Evolutionary conservation across 1,284 basidiomycete species (phyloP).

Genomic region (Puccinia triticina): DNA sequence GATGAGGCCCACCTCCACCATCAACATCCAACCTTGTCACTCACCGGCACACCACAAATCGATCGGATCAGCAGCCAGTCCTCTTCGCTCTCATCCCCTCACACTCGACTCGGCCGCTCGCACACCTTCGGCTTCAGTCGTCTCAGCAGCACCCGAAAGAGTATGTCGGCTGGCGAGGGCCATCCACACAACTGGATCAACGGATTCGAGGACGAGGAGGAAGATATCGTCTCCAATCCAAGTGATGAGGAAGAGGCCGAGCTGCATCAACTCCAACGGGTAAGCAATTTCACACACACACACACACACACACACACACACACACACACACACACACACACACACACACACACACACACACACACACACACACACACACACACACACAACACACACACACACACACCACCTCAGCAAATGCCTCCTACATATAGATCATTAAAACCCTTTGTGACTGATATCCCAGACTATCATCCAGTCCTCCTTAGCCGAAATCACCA

Average conservation of each 20-base stretch:
- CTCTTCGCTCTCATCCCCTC: constrained; percentile 10
- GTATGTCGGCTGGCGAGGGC: constrained; percentile 27
- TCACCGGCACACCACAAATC: neutral
- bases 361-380: too few species aligned
- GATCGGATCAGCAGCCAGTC: neutral
- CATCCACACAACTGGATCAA: constrained; percentile 49
- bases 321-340: too few species aligned
- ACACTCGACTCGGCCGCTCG: constrained; percentile 28
- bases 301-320: too few species aligned
- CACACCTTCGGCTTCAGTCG: constrained; percentile 42
- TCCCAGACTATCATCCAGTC: constrained; percentile 14
- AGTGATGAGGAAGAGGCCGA: constrained; percentile 46
- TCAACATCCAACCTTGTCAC: neutral
- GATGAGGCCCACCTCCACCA: neutral
- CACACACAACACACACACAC: too few species aligned
- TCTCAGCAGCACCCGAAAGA: constrained; percentile 2
- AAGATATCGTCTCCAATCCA: constrained; percentile 43
- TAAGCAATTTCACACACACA: too few species aligned
- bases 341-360: too few species aligned
- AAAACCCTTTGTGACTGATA: neutral
- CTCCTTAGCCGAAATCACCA: neutral
- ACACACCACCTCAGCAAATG: too few species aligned
- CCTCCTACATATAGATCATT: too few species aligned
- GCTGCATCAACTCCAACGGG: constrained; percentile 14
- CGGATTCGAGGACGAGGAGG: constrained; percentile 46